A percentile compares a stretch with the other conserved stretches of the same genome.
phyloP scores from a whole-genome alignment of 768 basidiomycete species.

The Fistulinella prunicolor region DNA sequence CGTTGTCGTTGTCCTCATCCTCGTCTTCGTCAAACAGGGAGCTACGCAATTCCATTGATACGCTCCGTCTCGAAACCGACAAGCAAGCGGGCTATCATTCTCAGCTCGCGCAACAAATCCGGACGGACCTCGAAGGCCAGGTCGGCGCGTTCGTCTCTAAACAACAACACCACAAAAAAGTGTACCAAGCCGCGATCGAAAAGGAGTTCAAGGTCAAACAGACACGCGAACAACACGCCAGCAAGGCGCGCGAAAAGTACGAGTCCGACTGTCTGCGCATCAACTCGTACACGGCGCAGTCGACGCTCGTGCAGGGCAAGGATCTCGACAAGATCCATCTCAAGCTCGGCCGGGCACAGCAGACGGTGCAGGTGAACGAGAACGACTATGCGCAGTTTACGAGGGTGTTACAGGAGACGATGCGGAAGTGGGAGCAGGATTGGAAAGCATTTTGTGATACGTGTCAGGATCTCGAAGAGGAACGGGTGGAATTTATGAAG shows the following conservation, averaged over 20 bases:
- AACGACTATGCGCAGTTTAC: conserved; percentile 90
- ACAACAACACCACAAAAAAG: conserved; percentile 71
- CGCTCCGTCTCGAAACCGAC: conserved; percentile 79
- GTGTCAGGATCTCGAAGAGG: conserved; percentile 94
- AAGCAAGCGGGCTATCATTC: conserved; percentile 72
- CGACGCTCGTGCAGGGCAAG: conserved; percentile 86
- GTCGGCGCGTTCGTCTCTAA: conserved; percentile 56
- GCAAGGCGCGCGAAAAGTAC: conserved; percentile 90
- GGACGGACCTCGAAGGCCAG: conserved; percentile 69
- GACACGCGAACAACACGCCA: conserved; percentile 79
- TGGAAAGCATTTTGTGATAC: conserved; percentile 96
- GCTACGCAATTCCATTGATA: conserved; percentile 76
- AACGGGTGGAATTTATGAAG: conserved; percentile 91
- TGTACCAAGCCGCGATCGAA: conserved; percentile 74
- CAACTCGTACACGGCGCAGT: conserved; percentile 91
- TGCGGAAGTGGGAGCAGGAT: conserved; percentile 83
- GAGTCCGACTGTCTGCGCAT: conserved; percentile 89
- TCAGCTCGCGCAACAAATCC: conserved; percentile 71
- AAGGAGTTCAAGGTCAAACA: conserved; percentile 90
- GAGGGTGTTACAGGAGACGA: conserved; percentile 72
- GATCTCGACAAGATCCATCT: conserved; percentile 87
- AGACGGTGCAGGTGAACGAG: conserved; percentile 88
- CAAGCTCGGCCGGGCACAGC: conserved; percentile 85
- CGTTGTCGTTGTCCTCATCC: background rate
- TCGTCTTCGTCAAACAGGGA: conserved; percentile 50